Percentiles rank a stretch among this genome's conserved stretches.
Evolutionary conservation across 1,284 basidiomycete species (phyloP).

Genomic region (Cutaneotrichosporon sp.): DNA sequence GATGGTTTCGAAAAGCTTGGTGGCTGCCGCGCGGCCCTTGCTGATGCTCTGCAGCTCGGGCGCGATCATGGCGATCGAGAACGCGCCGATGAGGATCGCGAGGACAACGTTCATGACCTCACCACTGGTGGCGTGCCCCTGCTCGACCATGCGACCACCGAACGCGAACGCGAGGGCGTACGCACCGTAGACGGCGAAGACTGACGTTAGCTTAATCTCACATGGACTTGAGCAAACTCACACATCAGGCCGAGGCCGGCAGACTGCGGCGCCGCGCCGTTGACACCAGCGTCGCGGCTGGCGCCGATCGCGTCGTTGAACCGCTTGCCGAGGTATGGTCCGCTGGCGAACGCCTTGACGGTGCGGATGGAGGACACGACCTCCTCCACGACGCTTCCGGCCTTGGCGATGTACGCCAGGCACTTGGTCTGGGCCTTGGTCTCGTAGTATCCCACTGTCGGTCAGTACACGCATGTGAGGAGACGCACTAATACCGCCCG

Average conservation of each 20-base stretch:
- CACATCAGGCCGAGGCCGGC: conserved; percentile 63
- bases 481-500: conserved; percentile 57
- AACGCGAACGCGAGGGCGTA: conserved; percentile 54
- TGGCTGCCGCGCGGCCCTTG: conserved; percentile 84
- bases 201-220: conserved; percentile 55
- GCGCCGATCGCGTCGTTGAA: conserved; percentile 69
- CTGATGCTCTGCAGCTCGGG: conserved; percentile 84
- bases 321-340: conserved; percentile 64
- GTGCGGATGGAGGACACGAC: conserved; percentile 63
- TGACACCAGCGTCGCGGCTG: conserved; percentile 65
- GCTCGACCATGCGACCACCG: conserved; percentile 52
- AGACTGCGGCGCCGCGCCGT: conserved; percentile 67
- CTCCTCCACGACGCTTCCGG: conserved; percentile 88
- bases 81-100: conserved; percentile 82
- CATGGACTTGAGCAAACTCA: conserved; percentile 22
- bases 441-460: conserved; percentile 33
- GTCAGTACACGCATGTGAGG: conserved; percentile 1
- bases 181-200: conserved; percentile 73
- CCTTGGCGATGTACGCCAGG: conserved; percentile 74
- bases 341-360: conserved; percentile 89
- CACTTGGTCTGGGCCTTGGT: conserved; percentile 55
- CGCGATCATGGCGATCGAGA: conserved; percentile 66
- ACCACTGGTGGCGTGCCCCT: conserved; percentile 62
- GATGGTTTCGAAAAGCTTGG: conserved; percentile 88
- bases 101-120: conserved; percentile 78